Evolutionary conservation across 2,329 filamentous ascomycete species (phyloP).

Genomic region (Didymella pomorum): DNA sequence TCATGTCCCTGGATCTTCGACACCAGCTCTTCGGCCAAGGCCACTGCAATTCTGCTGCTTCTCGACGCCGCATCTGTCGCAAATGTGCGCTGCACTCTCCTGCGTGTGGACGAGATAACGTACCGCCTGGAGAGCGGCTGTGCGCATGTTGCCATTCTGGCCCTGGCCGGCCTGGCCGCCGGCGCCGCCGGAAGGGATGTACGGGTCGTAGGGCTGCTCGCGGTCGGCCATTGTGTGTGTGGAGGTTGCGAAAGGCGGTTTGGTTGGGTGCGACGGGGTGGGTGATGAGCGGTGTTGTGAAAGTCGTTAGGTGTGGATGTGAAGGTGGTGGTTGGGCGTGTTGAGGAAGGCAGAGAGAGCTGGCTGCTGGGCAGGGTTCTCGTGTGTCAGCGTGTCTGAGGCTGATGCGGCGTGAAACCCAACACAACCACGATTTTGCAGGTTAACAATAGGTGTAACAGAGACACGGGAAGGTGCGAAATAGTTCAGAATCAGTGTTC

Average conservation of each 20-base stretch:
- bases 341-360: slow-evolving; percentile 27
- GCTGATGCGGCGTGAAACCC: slow-evolving; percentile 40
- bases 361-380: slow-evolving; percentile 19
- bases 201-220: slow-evolving; percentile 82
- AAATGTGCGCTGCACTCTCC: slow-evolving; percentile 5
- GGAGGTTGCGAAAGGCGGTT: slow-evolving; percentile 15
- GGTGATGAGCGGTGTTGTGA: slow-evolving; percentile 26
- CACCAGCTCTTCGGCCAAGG: slow-evolving; percentile 11
- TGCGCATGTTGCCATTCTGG: slow-evolving; percentile 68
- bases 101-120: slow-evolving; percentile 22
- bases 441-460: slow-evolving; percentile 8
- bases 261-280: slow-evolving; percentile 29
- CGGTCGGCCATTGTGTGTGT: slow-evolving; percentile 61
- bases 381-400: slow-evolving; percentile 28
- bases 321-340: slow-evolving; percentile 37
- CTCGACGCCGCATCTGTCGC: slow-evolving; percentile 8
- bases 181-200: slow-evolving; percentile 76
- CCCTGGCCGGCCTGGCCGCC: slow-evolving; percentile 52
- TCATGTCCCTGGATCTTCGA: slow-evolving; percentile 23
- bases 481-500: neutral
- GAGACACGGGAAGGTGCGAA: slow-evolving; percentile 3
- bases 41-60: slow-evolving; percentile 10
- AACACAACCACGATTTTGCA: slow-evolving; percentile 27
- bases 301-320: slow-evolving; percentile 29
- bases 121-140: slow-evolving; percentile 84